Evolutionary conservation across 805 yeast genomes (phyloP).

Genomic region (Clavispora vitiphila): DNA sequence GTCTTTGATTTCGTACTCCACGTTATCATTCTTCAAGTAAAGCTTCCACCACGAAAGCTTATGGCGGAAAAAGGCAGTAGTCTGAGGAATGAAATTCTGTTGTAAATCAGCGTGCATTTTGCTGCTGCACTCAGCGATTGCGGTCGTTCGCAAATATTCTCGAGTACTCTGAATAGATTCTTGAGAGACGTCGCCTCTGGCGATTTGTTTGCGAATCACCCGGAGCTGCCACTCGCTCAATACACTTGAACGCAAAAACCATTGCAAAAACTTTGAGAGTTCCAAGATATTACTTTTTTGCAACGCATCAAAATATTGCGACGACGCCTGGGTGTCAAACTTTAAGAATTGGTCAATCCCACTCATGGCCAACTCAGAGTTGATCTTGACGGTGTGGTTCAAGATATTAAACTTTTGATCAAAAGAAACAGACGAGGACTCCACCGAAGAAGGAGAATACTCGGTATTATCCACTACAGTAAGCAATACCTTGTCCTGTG

Average conservation of each 20-base stretch:
- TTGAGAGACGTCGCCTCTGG: constrained; percentile 11
- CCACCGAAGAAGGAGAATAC: constrained; percentile 32
- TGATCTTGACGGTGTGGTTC: constrained; percentile 29
- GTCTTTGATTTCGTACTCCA: constrained; percentile 39
- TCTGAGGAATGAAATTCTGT: constrained; percentile 26
- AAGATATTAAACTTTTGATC: constrained; percentile 7
- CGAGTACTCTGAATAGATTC: constrained; percentile 15
- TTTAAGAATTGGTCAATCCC: constrained; percentile 29
- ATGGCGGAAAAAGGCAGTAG: constrained; percentile 24
- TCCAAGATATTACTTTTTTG: constrained; percentile 34
- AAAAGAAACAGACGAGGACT: constrained; percentile 22
- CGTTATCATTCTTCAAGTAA: constrained; percentile 38
- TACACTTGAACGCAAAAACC: constrained; percentile 21
- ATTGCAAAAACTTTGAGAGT: constrained; percentile 25
- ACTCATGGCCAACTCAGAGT: constrained; percentile 20
- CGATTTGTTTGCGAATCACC: constrained; percentile 11
- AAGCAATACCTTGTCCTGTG: constrained; percentile 23
- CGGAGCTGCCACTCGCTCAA: constrained; percentile 19
- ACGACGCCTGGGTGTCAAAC: constrained; percentile 28
- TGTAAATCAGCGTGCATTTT: constrained; percentile 35
- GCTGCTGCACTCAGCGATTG: constrained; percentile 25
- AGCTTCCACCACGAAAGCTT: constrained; percentile 38
- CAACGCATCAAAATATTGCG: constrained; percentile 24
- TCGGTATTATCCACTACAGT: constrained; percentile 36
- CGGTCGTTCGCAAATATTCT: constrained; percentile 18